A percentile compares a stretch with the other conserved stretches of the same genome.
These are phyloP conservation scores for Lophiotrema nucula DNA, from an alignment of 495 filamentous ascomycete genomes.

Conservation along the genomic window DNA sequence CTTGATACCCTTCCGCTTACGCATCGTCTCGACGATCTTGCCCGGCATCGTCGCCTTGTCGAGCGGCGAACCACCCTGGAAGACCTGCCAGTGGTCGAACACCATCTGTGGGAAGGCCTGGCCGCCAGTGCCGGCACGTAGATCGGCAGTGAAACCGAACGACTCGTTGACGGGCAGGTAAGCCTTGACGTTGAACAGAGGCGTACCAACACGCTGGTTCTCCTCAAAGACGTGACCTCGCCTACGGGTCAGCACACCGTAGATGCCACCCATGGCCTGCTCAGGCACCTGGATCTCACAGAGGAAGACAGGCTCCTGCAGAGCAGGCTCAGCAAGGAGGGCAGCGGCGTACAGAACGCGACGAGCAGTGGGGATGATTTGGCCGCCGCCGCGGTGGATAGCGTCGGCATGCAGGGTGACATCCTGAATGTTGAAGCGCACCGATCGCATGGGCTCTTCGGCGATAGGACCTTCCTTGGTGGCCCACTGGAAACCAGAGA, in stretches of 20 bases:
- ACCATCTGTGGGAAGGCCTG: slow-evolving; percentile 99
- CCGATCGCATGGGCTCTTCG: slow-evolving; percentile 95
- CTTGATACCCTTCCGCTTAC: slow-evolving; percentile 99
- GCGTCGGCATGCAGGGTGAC: slow-evolving; percentile 99
- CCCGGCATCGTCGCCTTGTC: slow-evolving; percentile 84
- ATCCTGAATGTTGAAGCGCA: slow-evolving; percentile 99
- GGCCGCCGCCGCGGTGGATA: slow-evolving; percentile 98
- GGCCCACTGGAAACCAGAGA: slow-evolving; percentile 99
- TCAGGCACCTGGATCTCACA: slow-evolving; percentile 99
- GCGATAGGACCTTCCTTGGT: slow-evolving; percentile 95
- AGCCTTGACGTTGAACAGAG: slow-evolving; percentile 99
- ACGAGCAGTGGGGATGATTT: slow-evolving; percentile 96
- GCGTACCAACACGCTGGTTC: slow-evolving; percentile 96
- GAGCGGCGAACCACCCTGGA: slow-evolving; percentile 90
- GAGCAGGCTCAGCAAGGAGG: slow-evolving; percentile 83
- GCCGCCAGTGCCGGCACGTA: slow-evolving; percentile 86
- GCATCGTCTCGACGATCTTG: slow-evolving; percentile 79
- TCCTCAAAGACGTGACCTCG: slow-evolving; percentile 99
- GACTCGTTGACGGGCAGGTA: slow-evolving; percentile 99
- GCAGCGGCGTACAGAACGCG: slow-evolving; percentile 93
- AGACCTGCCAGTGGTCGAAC: slow-evolving; percentile 96
- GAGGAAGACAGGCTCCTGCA: slow-evolving; percentile 97
- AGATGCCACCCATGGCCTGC: slow-evolving; percentile 99
- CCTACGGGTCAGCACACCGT: slow-evolving; percentile 96
- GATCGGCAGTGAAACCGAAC: slow-evolving; percentile 98